A percentile compares a stretch with the other conserved stretches of the same genome.
Evolutionary conservation across 1,284 basidiomycete genomes (phyloP).

Genomic region (Moniliophthora roreri): DNA sequence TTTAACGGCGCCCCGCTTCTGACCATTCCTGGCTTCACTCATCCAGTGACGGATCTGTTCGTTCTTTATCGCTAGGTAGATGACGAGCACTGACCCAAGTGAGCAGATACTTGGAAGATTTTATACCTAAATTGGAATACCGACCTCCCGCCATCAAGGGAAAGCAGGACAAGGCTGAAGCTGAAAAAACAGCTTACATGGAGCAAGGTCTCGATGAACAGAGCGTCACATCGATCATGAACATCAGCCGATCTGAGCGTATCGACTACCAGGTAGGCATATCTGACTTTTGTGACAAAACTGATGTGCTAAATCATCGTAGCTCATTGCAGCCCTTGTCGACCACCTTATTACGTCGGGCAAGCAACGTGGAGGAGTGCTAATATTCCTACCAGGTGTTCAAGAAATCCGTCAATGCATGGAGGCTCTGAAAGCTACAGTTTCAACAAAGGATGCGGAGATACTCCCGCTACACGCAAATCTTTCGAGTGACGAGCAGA

Average conservation of each 20-base stretch:
- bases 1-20: constrained; percentile 82
- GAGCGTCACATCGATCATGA: constrained; percentile 57
- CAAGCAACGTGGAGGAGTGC: constrained; percentile 61
- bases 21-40: constrained; percentile 81
- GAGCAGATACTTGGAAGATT: constrained; percentile 78
- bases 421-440: constrained; percentile 53
- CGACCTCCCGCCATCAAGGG: constrained; percentile 32
- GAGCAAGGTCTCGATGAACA: constrained; percentile 55
- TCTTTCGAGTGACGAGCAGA: constrained; percentile 83
- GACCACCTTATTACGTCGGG: constrained; percentile 62
- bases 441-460: constrained; percentile 44
- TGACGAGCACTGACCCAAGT: not conserved
- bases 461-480: constrained; percentile 91
- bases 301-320: not conserved
- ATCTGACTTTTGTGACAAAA: not conserved
- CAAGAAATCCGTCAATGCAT: constrained; percentile 87
- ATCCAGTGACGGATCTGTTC: constrained; percentile 78
- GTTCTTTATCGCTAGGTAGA: constrained; percentile 20
- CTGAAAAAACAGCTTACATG: constrained; percentile 46
- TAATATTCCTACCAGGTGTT: constrained; percentile 89
- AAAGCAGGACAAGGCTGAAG: constrained; percentile 51
- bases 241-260: constrained; percentile 59
- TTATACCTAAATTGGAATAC: constrained; percentile 58
- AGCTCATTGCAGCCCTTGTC: constrained; percentile 73
- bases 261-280: constrained; percentile 70